Percentiles rank a stretch among this genome's conserved stretches.
Conservation (phyloP, 1,139 yeast genomes). For the Yamadazyma jaroonii region DNA sequence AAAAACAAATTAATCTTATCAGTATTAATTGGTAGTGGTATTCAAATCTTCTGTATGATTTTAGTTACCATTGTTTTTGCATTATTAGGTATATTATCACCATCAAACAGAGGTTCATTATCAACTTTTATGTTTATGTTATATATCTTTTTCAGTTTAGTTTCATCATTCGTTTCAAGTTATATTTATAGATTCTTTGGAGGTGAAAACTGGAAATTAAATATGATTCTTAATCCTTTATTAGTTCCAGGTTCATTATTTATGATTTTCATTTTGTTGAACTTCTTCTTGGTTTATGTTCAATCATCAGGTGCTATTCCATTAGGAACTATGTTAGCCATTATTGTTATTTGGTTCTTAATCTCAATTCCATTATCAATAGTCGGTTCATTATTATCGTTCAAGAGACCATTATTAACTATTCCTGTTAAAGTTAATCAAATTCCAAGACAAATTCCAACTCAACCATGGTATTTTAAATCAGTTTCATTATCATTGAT, state of each 20-base stretch:
- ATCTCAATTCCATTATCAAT: slow-evolving; percentile 83
- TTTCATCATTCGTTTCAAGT: slow-evolving; percentile 87
- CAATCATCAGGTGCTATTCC: slow-evolving; percentile 96
- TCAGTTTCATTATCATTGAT: slow-evolving; percentile 66
- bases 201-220: slow-evolving; percentile 88
- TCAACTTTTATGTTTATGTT: slow-evolving; percentile 85
- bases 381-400: slow-evolving; percentile 74
- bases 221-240: slow-evolving; percentile 77
- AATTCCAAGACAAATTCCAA: slow-evolving; percentile 94
- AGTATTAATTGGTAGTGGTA: slow-evolving; percentile 83
- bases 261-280: slow-evolving; percentile 60
- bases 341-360: slow-evolving; percentile 79
- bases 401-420: slow-evolving; percentile 56
- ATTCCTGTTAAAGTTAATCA: slow-evolving; percentile 88
- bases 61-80: slow-evolving; percentile 78
- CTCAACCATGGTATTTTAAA: slow-evolving; percentile 81
- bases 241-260: slow-evolving; percentile 82
- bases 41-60: slow-evolving; percentile 78
- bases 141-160: slow-evolving; percentile 73
- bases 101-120: slow-evolving; percentile 91
- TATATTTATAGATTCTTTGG: slow-evolving; percentile 84
- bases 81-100: slow-evolving; percentile 83
- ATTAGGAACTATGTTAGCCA: slow-evolving; percentile 80
- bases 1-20: slow-evolving; percentile 67
- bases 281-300: slow-evolving; percentile 75